These are phyloP conservation scores for Phytophthora pini DNA, from an alignment of 352 stramenopile genomes.

Conservation along the genomic window DNA sequence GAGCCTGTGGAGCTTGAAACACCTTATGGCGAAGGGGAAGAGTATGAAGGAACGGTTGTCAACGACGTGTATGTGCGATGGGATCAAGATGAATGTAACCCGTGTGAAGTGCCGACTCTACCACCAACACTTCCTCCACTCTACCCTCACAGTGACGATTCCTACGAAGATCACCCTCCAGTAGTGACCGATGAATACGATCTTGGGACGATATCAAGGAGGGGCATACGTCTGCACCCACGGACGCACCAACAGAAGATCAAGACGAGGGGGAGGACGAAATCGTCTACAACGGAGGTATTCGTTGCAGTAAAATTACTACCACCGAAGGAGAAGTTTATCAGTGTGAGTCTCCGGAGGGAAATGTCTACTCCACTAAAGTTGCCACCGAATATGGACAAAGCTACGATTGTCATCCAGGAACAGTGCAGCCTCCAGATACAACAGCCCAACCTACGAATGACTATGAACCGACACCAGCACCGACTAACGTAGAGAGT, in stretches of 20 bases:
- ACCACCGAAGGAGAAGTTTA: slow-evolving; percentile 9
- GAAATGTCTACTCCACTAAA: slow-evolving; percentile 10
- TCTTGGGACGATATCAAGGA: slow-evolving; percentile 19
- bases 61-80: slow-evolving; percentile 17
- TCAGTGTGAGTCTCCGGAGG: slow-evolving; percentile 6
- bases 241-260: neutral
- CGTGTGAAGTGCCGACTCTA: slow-evolving; percentile 26
- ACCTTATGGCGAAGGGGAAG: neutral
- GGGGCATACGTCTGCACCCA: neutral
- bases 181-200: slow-evolving; percentile 13
- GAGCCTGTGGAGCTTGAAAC: neutral
- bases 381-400: slow-evolving; percentile 20
- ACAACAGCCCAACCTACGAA: neutral
- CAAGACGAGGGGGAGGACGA: slow-evolving; percentile 1
- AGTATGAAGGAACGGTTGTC: neutral
- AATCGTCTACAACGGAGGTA: neutral
- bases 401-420: slow-evolving; percentile 7
- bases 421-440: neutral
- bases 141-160: slow-evolving; percentile 10
- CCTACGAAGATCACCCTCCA: slow-evolving; percentile 16
- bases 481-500: neutral
- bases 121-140: slow-evolving; percentile 13
- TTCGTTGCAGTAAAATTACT: slow-evolving; percentile 18
- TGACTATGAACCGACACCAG: slow-evolving; percentile 6
- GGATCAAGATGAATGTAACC: slow-evolving; percentile 27